phyloP scores from a whole-genome alignment of 768 basidiomycete genomes.

The Harrya chromipes region DNA sequence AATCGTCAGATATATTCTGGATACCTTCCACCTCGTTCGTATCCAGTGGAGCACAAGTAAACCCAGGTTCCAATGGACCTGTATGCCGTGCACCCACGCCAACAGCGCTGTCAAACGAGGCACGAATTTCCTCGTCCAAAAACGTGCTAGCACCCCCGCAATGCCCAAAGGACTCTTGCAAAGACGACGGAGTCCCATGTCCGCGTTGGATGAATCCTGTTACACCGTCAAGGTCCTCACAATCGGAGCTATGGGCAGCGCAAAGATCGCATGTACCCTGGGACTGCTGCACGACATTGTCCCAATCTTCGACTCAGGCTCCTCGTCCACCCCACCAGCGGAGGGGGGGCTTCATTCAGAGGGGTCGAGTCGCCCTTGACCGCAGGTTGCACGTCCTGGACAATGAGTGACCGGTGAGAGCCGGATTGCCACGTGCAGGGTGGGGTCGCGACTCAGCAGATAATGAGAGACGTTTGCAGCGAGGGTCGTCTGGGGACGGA shows the following conservation, averaged over 20 bases:
- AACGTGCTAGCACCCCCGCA: slow-evolving; percentile 5
- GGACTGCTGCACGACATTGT: not conserved
- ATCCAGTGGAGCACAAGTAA: not conserved
- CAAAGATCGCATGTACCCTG: not conserved
- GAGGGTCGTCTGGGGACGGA: not conserved
- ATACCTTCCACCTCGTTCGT: slow-evolving; percentile 2
- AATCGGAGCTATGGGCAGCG: not conserved
- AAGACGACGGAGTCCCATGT: not conserved
- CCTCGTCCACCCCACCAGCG: slow-evolving; percentile 20
- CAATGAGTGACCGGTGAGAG: not conserved
- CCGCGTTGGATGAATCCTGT: not conserved
- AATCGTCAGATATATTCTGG: not conserved
- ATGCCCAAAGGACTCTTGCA: slow-evolving; percentile 6
- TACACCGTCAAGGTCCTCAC: not conserved
- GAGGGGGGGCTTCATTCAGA: slow-evolving; percentile 16
- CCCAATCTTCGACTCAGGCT: slow-evolving; percentile 22
- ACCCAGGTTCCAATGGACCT: not conserved
- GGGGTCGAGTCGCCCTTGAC: slow-evolving; percentile 10
- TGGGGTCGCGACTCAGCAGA: slow-evolving; percentile 1
- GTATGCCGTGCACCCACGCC: not conserved
- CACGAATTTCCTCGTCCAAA: slow-evolving; percentile 20
- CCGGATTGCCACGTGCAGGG: not conserved
- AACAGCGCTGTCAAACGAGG: slow-evolving; percentile 10
- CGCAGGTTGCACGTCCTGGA: not conserved
- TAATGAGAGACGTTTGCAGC: slow-evolving; percentile 9